Evolutionary conservation across 495 filamentous ascomycete species (phyloP), one percentile per base, ranked within the genome.

Genomic region (Amphirosellinia nigrospora): DNA sequence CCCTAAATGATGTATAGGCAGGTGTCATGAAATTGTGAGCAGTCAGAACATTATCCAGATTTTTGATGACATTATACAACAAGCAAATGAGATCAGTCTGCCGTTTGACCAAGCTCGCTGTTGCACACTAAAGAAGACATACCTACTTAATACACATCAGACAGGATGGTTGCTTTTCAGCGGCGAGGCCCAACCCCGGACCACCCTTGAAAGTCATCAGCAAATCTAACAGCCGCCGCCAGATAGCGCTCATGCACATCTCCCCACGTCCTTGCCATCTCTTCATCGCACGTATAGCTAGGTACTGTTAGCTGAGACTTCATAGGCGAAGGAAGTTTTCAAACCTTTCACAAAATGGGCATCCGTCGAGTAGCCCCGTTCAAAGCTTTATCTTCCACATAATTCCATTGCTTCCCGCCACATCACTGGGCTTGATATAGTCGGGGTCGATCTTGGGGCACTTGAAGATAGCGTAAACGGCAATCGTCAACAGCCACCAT

Each of bases 401-500:
- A 94, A 21, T 86, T 85, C 96, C 96, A 98, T 60, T 87, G 84
- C 75, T 88, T 88, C 0, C 86, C 88, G 85, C 79, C 8, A 90
- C 69, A 45, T 93, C 87, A 58, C 85, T 87, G 1, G 87, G 82
- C 21, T 78, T 79, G 58, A 97, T 87, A 16, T 85, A 77, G 64
- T 91, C 89, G 16, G 90, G 82, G 26, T 90, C 81, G 36, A 97
- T 87, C 62, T 86, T 82, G 2, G 93, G 94, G 16, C 94, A 84
- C 19, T 92, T 74, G 77, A 93, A 90, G 0, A 88, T 82, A 36
- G 96, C 88, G 71, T 96, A 98, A 2, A 94, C 87, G 0, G 90
- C 84, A 36, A 97, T 75, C 0, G 91, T 89, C 48, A 96, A 84
- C 4, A 98, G 80, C 94, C 93, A 97, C 92, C 96, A 97, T 75